These are phyloP conservation scores for Botrytis deweyae DNA, from an alignment of 2,329 filamentous ascomycete genomes.

Conservation along the genomic window DNA sequence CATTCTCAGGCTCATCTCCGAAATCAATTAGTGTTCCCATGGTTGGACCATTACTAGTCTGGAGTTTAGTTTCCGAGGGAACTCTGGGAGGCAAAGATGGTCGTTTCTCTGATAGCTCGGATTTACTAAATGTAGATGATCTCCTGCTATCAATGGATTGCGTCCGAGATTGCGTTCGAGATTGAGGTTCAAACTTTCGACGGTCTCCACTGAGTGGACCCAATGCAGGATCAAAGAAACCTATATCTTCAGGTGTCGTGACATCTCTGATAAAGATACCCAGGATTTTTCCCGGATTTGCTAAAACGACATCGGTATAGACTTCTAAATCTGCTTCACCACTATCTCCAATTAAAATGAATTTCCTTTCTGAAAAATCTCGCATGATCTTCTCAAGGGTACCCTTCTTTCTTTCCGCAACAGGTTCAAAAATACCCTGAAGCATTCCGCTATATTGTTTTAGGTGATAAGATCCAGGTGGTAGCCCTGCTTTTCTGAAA, in stretches of 20 bases:
- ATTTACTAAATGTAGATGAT: conserved; percentile 21
- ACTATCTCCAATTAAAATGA: conserved; percentile 91
- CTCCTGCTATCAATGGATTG: conserved; percentile 29
- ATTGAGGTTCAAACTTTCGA: conserved; percentile 23
- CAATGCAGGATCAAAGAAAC: conserved; percentile 68
- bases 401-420: conserved; percentile 89
- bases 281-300: conserved; percentile 78
- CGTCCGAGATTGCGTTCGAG: conserved; percentile 24
- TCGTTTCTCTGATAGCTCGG: conserved; percentile 29
- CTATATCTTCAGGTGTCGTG: conserved; percentile 70
- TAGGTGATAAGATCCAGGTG: conserved; percentile 85
- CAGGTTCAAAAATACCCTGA: conserved; percentile 96
- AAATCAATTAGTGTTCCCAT: conserved; percentile 63
- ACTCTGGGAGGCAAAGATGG: conserved; percentile 35
- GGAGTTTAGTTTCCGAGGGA: conserved; percentile 29
- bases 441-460: conserved; percentile 98
- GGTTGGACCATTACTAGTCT: conserved; percentile 40
- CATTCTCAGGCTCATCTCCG: conserved; percentile 51
- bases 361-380: conserved; percentile 87
- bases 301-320: conserved; percentile 87
- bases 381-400: conserved; percentile 80
- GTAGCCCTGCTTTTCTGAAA: conserved; percentile 77
- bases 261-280: conserved; percentile 93
- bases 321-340: conserved; percentile 96
- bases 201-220: conserved; percentile 36